These are phyloP conservation scores for Phytophthora foliorum DNA, from an alignment of 352 stramenopile species.

Conservation along the genomic window DNA sequence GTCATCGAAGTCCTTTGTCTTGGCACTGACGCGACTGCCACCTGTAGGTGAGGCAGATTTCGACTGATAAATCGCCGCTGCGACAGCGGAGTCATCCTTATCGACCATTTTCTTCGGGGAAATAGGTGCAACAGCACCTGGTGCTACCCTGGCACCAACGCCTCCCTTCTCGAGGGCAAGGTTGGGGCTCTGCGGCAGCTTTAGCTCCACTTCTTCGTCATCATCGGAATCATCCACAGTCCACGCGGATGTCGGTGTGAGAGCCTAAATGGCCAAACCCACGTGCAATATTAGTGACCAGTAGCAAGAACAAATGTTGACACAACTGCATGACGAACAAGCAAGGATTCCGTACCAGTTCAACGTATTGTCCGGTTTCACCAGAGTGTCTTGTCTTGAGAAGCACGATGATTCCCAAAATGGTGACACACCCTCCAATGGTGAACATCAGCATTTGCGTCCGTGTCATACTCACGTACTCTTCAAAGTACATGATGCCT, in stretches of 20 bases:
- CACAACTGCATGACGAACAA: not conserved
- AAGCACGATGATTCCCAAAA: constrained; percentile 79
- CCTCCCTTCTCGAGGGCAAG: constrained; percentile 10
- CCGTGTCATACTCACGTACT: constrained; percentile 88
- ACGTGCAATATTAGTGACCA: not conserved
- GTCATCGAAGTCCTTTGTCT: constrained; percentile 47
- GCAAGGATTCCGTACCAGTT: constrained; percentile 62
- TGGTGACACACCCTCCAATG: constrained; percentile 77
- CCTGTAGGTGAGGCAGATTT: constrained; percentile 28
- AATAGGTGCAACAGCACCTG: constrained; percentile 17
- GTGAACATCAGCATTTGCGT: constrained; percentile 87
- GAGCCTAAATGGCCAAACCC: constrained; percentile 44
- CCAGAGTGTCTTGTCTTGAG: constrained; percentile 68
- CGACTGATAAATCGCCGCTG: constrained; percentile 33
- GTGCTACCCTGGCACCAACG: constrained; percentile 30
- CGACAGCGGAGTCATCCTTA: constrained; percentile 23
- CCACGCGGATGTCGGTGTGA: constrained; percentile 85
- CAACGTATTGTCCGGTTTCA: constrained; percentile 61
- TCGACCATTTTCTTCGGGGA: constrained; percentile 25
- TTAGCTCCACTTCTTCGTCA: constrained; percentile 78
- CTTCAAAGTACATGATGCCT: constrained; percentile 94
- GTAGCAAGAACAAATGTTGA: not conserved
- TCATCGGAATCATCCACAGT: constrained; percentile 86
- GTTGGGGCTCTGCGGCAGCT: constrained; percentile 56
- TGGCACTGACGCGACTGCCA: constrained; percentile 27